These are phyloP conservation scores for Rhynchospora breviuscula DNA, from an alignment of 176 grass and related monocot species.

Conservation along the genomic window DNA sequence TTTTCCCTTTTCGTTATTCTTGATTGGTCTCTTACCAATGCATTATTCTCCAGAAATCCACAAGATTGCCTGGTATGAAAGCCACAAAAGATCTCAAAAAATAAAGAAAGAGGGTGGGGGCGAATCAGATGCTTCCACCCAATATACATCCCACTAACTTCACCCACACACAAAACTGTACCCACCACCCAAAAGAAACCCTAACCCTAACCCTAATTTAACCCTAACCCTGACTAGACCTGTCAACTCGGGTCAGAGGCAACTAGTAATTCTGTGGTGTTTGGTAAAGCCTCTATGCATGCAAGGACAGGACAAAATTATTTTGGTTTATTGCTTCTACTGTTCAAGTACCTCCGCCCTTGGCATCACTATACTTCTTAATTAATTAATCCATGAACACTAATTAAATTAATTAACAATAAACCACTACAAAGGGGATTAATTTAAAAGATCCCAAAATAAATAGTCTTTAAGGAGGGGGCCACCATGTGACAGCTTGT, in stretches of 20 bases:
- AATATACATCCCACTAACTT: constrained; percentile 44
- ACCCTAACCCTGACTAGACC: constrained; percentile 41
- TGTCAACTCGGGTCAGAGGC: constrained; percentile 20
- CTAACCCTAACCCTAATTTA: constrained; percentile 62
- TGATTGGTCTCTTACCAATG: neutral
- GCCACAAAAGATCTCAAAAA: constrained; percentile 19
- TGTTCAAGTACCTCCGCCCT: neutral
- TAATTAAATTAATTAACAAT: constrained; percentile 15
- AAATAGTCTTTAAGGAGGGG: neutral
- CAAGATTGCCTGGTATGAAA: neutral
- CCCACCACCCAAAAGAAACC: constrained; percentile 43
- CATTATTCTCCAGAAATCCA: neutral
- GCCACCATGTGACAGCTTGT: constrained; percentile 1
- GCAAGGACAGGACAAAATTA: constrained; percentile 20
- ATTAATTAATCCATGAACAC: neutral
- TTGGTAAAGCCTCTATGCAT: constrained; percentile 5
- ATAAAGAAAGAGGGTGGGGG: constrained; percentile 36
- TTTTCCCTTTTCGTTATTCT: neutral
- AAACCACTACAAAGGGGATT: neutral
- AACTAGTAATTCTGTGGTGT: neutral
- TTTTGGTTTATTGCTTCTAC: constrained; percentile 25
- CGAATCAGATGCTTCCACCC: constrained; percentile 61
- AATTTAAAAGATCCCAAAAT: neutral
- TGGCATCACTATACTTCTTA: constrained; percentile 14
- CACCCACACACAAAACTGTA: constrained; percentile 26